Evolutionary conservation across 441 rosid genomes (phyloP).

Genomic region (Iberis amara): DNA sequence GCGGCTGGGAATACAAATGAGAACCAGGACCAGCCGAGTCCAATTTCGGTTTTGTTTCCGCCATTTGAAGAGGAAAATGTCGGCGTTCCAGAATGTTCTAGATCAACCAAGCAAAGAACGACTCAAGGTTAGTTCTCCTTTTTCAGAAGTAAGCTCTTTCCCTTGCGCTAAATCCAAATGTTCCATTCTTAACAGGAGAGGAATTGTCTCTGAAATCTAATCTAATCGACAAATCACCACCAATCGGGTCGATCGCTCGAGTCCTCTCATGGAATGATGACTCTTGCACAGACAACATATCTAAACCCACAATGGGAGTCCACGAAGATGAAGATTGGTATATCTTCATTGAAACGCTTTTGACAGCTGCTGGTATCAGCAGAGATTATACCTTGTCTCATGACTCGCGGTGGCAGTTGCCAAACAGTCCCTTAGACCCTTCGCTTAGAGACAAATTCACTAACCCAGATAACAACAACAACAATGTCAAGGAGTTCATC

Average conservation of each 20-base stretch:
- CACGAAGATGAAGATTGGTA: slow-evolving; percentile 57
- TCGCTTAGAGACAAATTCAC: slow-evolving; percentile 46
- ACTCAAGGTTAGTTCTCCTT: slow-evolving; percentile 32
- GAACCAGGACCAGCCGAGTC: slow-evolving; percentile 71
- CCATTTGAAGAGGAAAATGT: slow-evolving; percentile 42
- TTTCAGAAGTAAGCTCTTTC: too few relatives aligned
- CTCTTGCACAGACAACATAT: slow-evolving; percentile 37
- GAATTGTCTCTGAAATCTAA: slow-evolving; percentile 42
- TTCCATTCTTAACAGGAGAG: too few relatives aligned
- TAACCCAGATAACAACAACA: too few relatives aligned
- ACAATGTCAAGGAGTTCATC: too few relatives aligned
- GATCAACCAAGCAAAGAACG: slow-evolving; percentile 29
- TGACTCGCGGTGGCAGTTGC: slow-evolving; percentile 62
- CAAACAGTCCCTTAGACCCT: slow-evolving; percentile 71
- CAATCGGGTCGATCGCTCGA: slow-evolving; percentile 70
- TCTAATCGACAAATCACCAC: slow-evolving; percentile 76
- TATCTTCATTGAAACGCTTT: slow-evolving; percentile 39
- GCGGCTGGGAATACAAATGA: too few relatives aligned
- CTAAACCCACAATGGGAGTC: slow-evolving; percentile 31
- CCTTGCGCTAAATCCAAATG: too few relatives aligned
- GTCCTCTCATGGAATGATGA: slow-evolving; percentile 57
- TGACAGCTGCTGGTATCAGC: slow-evolving; percentile 49
- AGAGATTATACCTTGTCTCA: too few relatives aligned
- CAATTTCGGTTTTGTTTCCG: slow-evolving; percentile 68
- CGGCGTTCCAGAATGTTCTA: slow-evolving; percentile 29